Evolutionary conservation across 2,329 filamentous ascomycete genomes (phyloP).

Genomic region (Chrysosporium keratinophilum): DNA sequence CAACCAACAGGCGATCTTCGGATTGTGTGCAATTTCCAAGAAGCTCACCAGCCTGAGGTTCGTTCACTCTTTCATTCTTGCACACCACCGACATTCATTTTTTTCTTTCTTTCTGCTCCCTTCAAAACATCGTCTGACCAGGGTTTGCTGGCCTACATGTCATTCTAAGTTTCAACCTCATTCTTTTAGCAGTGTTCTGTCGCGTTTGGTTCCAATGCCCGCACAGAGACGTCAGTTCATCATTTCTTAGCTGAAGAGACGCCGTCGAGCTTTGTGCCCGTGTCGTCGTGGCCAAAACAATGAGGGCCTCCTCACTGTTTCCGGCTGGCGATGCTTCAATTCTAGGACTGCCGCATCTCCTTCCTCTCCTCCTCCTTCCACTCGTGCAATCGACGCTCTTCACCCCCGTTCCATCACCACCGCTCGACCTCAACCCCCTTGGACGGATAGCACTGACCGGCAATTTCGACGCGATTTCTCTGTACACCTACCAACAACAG

Average conservation of each 20-base stretch:
- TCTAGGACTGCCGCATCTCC: constrained; percentile 22
- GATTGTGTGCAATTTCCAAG: constrained; percentile 11
- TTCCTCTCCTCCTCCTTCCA: constrained; percentile 13
- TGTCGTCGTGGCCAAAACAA: constrained; percentile 24
- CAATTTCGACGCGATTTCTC: constrained; percentile 81
- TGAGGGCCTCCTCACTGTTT: constrained; percentile 38
- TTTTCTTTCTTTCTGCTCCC: constrained; percentile 6
- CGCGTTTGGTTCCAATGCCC: constrained; percentile 7
- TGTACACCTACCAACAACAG: constrained; percentile 79
- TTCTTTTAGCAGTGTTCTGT: neutral
- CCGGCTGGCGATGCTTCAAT: constrained; percentile 31
- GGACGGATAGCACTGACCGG: constrained; percentile 78
- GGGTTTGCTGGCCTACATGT: neutral
- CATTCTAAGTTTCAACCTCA: neutral
- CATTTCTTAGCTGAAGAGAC: neutral
- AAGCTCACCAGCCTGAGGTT: neutral
- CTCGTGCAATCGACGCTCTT: constrained; percentile 27
- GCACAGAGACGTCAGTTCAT: neutral
- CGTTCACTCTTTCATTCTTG: constrained; percentile 7
- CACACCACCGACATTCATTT: constrained; percentile 2
- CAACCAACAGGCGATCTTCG: neutral
- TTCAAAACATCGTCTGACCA: neutral
- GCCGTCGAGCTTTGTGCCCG: neutral
- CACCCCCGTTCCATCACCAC: constrained; percentile 27
- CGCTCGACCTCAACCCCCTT: constrained; percentile 62